Evolutionary conservation across 306 rosid species (phyloP).

Genomic region (Heteromeles arbutifolia): DNA sequence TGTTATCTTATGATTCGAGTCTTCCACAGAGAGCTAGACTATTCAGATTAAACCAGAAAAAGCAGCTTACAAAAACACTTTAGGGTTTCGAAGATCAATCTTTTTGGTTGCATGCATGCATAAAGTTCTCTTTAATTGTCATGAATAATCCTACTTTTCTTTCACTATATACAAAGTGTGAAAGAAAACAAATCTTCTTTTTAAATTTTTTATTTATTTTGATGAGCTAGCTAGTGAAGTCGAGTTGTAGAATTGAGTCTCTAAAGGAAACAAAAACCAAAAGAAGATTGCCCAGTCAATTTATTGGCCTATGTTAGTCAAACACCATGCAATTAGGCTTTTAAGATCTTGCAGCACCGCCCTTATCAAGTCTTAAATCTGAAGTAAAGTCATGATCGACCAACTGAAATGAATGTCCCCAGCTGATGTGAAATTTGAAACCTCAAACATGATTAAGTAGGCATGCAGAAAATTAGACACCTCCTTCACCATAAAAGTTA

Average conservation of each 20-base stretch:
- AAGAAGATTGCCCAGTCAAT: background rate
- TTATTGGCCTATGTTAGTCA: slow-evolving; percentile 2
- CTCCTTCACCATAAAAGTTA: background rate
- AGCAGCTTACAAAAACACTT: background rate
- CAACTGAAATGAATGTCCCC: background rate
- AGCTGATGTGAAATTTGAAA: background rate
- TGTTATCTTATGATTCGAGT: background rate
- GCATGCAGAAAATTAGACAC: background rate
- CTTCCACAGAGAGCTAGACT: too few species aligned
- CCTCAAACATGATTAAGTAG: background rate
- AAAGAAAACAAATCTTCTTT: background rate
- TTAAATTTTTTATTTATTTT: background rate
- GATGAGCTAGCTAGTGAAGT: background rate
- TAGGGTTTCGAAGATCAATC: background rate
- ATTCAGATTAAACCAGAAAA: background rate
- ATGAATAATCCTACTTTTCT: background rate
- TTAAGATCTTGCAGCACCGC: background rate
- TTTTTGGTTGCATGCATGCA: slow-evolving; percentile 1
- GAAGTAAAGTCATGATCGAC: background rate
- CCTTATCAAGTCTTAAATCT: background rate
- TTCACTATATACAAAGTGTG: background rate
- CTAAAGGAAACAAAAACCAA: background rate
- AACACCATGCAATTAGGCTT: slow-evolving; percentile 16
- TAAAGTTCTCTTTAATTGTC: background rate
- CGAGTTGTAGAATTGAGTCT: background rate